Evolutionary conservation across 2,329 filamentous ascomycete genomes (phyloP), one percentile per base, ranked within the genome.

Genomic region (Fusarium tanahbumbuense): DNA sequence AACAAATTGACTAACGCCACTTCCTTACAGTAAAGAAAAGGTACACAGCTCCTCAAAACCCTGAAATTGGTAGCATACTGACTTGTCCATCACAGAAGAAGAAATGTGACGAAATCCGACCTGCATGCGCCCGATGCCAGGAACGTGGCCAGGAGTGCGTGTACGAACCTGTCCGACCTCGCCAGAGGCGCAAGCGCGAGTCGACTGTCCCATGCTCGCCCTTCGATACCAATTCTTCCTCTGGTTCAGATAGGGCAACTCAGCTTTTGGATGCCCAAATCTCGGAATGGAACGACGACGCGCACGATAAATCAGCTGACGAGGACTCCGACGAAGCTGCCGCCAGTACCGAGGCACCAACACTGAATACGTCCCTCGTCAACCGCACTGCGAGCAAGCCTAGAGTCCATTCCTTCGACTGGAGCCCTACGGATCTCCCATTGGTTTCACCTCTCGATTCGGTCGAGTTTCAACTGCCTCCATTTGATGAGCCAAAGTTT

Each of bases 41-140:
- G 85, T 67, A 42, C 46, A 52, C 40, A 42, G 15, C 22, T 60
- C 48, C 27, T 32, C 23, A 10, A 34, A 20, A 15, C 15, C 15
- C 12, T 25, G 23, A 13, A 42, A 15, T 47, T 40, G 28, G 25
- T 25, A 42, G 42, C 48, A 47, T 34, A 53, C 48, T 71, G 61
- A 68, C 61, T 58, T 20, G 28, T 44, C 40, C 20, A 11, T 22
- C 20, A 67, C 64, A 88, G 86, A 88, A 88, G 76, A 88, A 88
- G 76, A 88, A 88, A 78, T 88, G 86, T 71, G 84, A 88, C 72
- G 86, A 88, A 75, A 78, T 76, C 34, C 83, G 85, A 10, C 86
- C 86, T 5, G 78, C 80, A 47, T 88, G 86, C 71, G 79, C 82
- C 23, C 84, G 86, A 42, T 88, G 86, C 75, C 71, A 78, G 44